These are phyloP conservation scores for Leptographium procerum DNA, from an alignment of 2,329 filamentous ascomycete species.

Conservation along the genomic window DNA sequence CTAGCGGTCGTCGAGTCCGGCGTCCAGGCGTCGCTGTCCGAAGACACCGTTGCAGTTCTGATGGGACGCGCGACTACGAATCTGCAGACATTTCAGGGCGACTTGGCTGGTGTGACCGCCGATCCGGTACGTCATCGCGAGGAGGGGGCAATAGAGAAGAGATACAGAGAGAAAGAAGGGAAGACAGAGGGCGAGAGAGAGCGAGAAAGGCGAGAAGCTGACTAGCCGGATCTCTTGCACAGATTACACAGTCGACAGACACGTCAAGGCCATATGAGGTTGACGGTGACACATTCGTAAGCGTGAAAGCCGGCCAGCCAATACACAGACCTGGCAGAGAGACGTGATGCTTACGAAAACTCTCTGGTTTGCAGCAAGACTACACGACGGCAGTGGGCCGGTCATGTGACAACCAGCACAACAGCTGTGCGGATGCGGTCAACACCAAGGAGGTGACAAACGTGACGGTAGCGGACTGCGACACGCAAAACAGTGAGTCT, in stretches of 20 bases:
- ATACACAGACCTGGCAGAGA: not conserved
- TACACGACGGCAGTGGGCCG: constrained; percentile 29
- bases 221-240: not conserved
- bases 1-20: not conserved
- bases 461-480: constrained; percentile 32
- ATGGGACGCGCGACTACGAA: constrained; percentile 16
- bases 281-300: constrained; percentile 32
- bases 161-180: not conserved
- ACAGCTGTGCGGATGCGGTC: constrained; percentile 30
- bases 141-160: not conserved
- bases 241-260: constrained; percentile 30
- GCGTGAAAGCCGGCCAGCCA: constrained; percentile 9
- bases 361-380: constrained; percentile 21
- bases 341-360: not conserved
- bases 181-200: not conserved
- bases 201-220: not conserved
- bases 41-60: not conserved
- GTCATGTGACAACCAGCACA: constrained; percentile 38
- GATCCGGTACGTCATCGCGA: constrained; percentile 18
- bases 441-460: constrained; percentile 21
- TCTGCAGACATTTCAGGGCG: constrained; percentile 30
- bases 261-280: constrained; percentile 29
- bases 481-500: constrained; percentile 31
- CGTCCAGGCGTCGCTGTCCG: not conserved
- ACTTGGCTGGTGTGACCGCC: constrained; percentile 26